Conservation (phyloP, 164 flowering plant species). For the Vitis amurensis region DNA sequence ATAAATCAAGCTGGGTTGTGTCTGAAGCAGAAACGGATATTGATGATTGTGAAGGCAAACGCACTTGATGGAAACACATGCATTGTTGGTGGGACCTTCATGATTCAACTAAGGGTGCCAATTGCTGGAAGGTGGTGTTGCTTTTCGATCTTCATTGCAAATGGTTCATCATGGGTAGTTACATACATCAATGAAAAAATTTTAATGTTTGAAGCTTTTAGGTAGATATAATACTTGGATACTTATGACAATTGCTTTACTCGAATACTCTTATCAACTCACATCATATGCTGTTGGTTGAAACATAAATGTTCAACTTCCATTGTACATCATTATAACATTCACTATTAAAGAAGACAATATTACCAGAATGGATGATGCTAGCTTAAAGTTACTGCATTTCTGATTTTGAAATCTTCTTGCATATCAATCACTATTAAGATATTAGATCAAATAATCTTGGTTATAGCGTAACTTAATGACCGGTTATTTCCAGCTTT, state of each 20-base stretch:
- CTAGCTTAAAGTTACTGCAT: too few relatives aligned
- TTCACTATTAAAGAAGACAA: too few relatives aligned
- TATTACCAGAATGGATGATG: too few relatives aligned
- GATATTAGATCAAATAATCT: too few relatives aligned
- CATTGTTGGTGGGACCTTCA: not conserved
- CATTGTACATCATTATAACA: not conserved
- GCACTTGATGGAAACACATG: not conserved
- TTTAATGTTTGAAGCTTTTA: not conserved
- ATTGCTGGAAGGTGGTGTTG: not conserved
- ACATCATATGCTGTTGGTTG: not conserved
- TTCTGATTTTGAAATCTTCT: too few relatives aligned
- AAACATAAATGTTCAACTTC: not conserved
- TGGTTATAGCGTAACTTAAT: too few relatives aligned
- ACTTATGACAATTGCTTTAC: not conserved
- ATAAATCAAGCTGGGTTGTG: conserved; percentile 19
- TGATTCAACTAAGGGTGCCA: not conserved
- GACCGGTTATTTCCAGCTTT: too few relatives aligned
- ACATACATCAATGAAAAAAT: not conserved
- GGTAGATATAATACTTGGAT: not conserved
- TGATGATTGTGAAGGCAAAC: conserved; percentile 8
- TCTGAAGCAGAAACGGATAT: conserved; percentile 2
- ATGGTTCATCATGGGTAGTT: not conserved
- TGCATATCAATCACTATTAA: too few relatives aligned
- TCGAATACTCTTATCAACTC: not conserved
- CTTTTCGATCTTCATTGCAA: not conserved